Conservation (phyloP, 495 filamentous ascomycete species). For the Neurospora tetraspora region DNA sequence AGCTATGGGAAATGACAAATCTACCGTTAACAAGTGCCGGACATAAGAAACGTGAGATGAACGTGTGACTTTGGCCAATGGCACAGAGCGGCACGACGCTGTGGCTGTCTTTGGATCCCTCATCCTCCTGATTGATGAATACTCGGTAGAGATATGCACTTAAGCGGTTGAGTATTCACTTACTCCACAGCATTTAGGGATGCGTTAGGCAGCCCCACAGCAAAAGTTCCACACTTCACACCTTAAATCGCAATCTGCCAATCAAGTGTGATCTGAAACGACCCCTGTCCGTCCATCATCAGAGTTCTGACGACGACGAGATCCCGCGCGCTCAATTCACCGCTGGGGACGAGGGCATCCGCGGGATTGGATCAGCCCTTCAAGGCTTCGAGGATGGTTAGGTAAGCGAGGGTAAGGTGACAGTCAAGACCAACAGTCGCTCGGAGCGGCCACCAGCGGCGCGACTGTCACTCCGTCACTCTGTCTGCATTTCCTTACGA, state of each 20-base stretch:
- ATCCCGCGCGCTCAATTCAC: too few species aligned
- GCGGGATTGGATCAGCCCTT: background rate
- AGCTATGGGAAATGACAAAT: background rate
- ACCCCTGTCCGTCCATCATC: background rate
- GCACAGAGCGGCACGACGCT: background rate
- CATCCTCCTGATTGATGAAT: background rate
- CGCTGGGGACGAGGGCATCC: too few species aligned
- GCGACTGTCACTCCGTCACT: background rate
- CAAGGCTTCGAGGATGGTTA: background rate
- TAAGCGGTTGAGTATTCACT: background rate
- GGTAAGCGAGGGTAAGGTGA: background rate
- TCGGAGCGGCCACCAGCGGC: background rate
- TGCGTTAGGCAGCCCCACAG: background rate
- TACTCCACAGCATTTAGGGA: background rate
- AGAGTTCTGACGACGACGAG: background rate
- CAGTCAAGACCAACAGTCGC: background rate
- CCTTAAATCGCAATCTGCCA: background rate
- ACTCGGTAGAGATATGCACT: background rate
- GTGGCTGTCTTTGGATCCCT: background rate
- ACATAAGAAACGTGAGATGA: background rate
- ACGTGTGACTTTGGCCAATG: background rate
- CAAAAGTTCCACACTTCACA: background rate
- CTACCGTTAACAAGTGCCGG: background rate
- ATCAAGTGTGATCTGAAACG: background rate
- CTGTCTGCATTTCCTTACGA: background rate